Evolutionary conservation across 495 filamentous ascomycete genomes (phyloP), one percentile per base, ranked within the genome.

Genomic region (Rhypophila decipiens): DNA sequence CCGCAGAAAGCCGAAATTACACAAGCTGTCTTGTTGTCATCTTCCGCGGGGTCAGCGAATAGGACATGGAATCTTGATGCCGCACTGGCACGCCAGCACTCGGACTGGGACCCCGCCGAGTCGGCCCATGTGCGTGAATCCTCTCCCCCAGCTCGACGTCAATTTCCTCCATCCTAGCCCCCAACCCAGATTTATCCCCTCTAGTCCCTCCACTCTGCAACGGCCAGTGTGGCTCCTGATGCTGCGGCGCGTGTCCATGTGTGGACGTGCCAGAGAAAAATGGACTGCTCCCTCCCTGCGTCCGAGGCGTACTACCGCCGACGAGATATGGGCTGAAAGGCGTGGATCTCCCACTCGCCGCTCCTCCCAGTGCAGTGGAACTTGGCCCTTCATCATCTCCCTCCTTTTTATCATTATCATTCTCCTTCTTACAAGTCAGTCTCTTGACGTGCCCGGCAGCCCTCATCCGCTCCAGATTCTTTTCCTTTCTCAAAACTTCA

Each of bases 401-500:
- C 8, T 33, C 8, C 7, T 37, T 11, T 5, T 9, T 27, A 1
- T 17, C 41, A 20, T 44, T 23, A n/a, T 44, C n/a, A 7, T 44
- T 15, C 10, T 33, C 24, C n/a, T 4, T 3, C 24, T 18, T 19
- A 19, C 24, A 5, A 18, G 41, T 33, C 33, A 56, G 3, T 33
- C 44, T 46, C 44, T 24, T 37, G 15, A 56, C 50, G 44, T 53
- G 52, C 10, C 44, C 50, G 13, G 50, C 53, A 7, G 46, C 56
- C 22, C 43, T 37, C 52, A 53, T 48, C 44, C 23, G 50, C 17
- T 56, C 52, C 38, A 56, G 2, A 35, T 56, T 53, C 50, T 53
- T 53, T 44, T 56, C 52, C 40, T 47, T 42, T 27, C 56, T 40
- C 52, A 59, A 35, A 19, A 56, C 56, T 47, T 59, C 56, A 0